Base-by-base conservation (phyloP, 495 filamentous ascomycete genomes). In the Xylaria intraflava region DNA sequence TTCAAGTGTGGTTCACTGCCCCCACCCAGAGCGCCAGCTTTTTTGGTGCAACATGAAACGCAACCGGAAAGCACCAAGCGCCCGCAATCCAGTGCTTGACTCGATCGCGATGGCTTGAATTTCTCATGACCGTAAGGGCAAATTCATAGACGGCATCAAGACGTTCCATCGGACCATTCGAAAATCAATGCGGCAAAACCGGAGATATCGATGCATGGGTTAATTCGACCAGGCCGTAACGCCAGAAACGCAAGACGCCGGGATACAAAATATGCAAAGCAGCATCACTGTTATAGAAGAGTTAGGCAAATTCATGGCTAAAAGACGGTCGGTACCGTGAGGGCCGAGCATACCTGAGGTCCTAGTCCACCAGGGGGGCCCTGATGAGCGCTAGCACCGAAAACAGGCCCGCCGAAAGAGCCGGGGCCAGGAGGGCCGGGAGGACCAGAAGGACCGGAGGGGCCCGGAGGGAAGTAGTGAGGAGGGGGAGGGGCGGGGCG, bases 401-500 rank as follows among this genome's bases (percentile, higher is more conserved):
- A 57, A 33, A 23, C 31, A 49, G 44, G 43, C 41, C 62, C 62
- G 27, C 60, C 58, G 50, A 42, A 51, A 1, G 50, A 19, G 44
- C 58, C 51, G 36, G 66, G 66, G 6, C 62, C 61, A 44, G 50
- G 57, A 45, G 66, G 65, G 31, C 65, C 67, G 5, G 61, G 49
- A 22, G 57, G 63, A 26, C 60, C 62, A 6, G 66, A 84, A 61
- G 90, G 85, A 59, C 82, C 76, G 11, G 85, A 83, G 62, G 87
- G 64, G 6, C 62, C 85, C 70, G 89, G 82, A 55, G 86, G 86
- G 83, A 93, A 91, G 56, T 86, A 88, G 48, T 91, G 90, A 47
- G 87, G 90, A 24, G 93, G 93, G 23, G 92, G 91, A 55, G 91
- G 91, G 46, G 93, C 93, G 33, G 93, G 93, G 46, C 93, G 86